These are phyloP conservation scores for Oropetium thomaeum DNA, from an alignment of 176 grass and related monocot species.

Conservation along the genomic window DNA sequence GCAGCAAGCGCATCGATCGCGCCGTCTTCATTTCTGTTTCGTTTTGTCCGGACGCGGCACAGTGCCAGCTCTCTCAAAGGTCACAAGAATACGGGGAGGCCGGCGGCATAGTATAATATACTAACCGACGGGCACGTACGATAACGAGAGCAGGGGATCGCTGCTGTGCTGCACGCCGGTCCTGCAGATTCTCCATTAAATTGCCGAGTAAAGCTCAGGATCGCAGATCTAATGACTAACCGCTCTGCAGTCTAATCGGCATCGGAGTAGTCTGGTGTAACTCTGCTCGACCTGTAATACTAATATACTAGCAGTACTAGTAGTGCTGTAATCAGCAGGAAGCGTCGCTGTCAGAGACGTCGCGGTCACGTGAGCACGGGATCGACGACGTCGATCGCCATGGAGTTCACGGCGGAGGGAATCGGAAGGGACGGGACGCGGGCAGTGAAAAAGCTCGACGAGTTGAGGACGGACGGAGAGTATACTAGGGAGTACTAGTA, in stretches of 20 bases:
- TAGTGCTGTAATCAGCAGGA: too few species aligned
- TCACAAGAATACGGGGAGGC: not conserved
- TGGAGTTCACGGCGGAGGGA: not conserved
- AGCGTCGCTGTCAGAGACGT: not conserved
- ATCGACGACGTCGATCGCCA: not conserved
- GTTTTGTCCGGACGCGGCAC: not conserved
- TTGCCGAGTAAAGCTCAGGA: not conserved
- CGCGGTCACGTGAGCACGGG: not conserved
- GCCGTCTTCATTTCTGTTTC: not conserved
- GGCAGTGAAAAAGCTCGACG: not conserved
- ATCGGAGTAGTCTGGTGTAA: too few species aligned
- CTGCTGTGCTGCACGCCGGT: not conserved
- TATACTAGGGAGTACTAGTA: too few species aligned
- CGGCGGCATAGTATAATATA: conserved; percentile 15
- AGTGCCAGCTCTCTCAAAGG: not conserved
- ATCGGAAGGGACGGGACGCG: not conserved
- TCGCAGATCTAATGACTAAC: not conserved
- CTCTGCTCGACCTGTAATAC: not conserved
- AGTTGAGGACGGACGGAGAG: not conserved
- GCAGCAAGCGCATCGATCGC: too few species aligned
- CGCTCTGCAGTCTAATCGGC: not conserved
- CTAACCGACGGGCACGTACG: not conserved
- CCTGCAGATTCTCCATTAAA: not conserved
- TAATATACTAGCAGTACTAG: not conserved
- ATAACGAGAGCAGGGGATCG: not conserved